Conservation (phyloP, 768 basidiomycete genomes). For the Lanmaoa pseudosensibilis region DNA sequence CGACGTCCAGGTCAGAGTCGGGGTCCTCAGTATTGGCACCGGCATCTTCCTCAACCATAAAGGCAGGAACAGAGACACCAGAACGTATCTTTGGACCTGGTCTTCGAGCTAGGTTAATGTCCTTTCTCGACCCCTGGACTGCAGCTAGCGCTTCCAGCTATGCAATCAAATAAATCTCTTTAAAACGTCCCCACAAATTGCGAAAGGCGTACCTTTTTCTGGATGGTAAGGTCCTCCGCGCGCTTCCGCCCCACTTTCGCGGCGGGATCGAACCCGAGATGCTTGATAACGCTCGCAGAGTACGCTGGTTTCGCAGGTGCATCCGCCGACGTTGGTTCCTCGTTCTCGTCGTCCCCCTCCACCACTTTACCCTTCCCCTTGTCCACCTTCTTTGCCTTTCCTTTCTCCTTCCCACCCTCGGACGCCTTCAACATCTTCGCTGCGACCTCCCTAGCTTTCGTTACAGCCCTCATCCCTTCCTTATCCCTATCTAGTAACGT, state of each 20-base stretch:
- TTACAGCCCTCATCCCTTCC: constrained; percentile 65
- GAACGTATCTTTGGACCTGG: constrained; percentile 67
- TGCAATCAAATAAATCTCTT: neutral
- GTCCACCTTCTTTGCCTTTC: constrained; percentile 17
- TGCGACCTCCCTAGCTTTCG: constrained; percentile 55
- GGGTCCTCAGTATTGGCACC: neutral
- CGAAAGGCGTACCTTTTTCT: constrained; percentile 54
- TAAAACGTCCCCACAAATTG: neutral
- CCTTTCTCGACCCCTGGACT: constrained; percentile 49
- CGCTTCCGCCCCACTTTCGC: constrained; percentile 50
- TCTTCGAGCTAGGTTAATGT: constrained; percentile 58
- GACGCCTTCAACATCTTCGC: constrained; percentile 27
- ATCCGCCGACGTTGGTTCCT: constrained; percentile 17
- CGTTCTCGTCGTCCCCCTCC: constrained; percentile 9
- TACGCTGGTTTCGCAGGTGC: constrained; percentile 48
- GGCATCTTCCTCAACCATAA: constrained; percentile 21
- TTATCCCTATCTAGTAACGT: constrained; percentile 61
- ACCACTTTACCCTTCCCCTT: constrained; percentile 17
- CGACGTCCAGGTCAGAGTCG: constrained; percentile 15
- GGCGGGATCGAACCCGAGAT: constrained; percentile 79
- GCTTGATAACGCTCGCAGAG: constrained; percentile 64
- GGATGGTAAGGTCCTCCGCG: constrained; percentile 39
- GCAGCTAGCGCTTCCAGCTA: constrained; percentile 60
- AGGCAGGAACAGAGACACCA: constrained; percentile 47
- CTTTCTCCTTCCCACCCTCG: constrained; percentile 14